A percentile compares a stretch with the other conserved stretches of the same genome.
Evolutionary conservation across 2,329 filamentous ascomycete genomes (phyloP).

Genomic region (Fusarium decemcellulare): DNA sequence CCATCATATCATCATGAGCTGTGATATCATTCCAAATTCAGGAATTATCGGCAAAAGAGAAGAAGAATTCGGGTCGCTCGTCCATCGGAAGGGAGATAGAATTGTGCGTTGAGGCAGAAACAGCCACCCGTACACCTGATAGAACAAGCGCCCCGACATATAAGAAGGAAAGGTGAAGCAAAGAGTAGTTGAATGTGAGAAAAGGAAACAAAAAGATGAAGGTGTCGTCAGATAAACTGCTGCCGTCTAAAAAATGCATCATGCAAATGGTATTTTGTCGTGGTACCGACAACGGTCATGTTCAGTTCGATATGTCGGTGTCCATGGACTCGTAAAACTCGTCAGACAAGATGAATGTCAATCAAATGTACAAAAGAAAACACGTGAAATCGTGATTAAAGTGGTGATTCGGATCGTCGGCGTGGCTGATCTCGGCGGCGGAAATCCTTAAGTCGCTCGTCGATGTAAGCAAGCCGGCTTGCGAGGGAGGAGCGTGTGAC

Average conservation of each 20-base stretch:
- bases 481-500: constrained; percentile 61
- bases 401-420: constrained; percentile 65
- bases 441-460: constrained; percentile 70
- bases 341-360: constrained; percentile 40
- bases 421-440: constrained; percentile 59
- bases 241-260: constrained; percentile 47
- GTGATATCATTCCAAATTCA: constrained; percentile 34
- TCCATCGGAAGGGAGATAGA: constrained; percentile 20
- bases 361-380: constrained; percentile 39
- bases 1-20: constrained; percentile 49
- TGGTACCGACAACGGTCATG: constrained; percentile 30
- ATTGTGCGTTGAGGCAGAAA: background rate
- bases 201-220: constrained; percentile 16
- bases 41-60: constrained; percentile 25
- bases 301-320: constrained; percentile 32
- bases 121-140: constrained; percentile 12
- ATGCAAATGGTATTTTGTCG: constrained; percentile 37
- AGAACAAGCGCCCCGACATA: constrained; percentile 23
- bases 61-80: constrained; percentile 12
- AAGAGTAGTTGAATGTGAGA: constrained; percentile 20
- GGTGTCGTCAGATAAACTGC: constrained; percentile 37
- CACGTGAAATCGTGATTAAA: constrained; percentile 50
- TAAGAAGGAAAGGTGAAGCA: constrained; percentile 27
- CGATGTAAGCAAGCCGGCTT: constrained; percentile 69
- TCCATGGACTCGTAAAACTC: constrained; percentile 46